These are phyloP conservation scores for Botrytis porri DNA, from an alignment of 2,329 filamentous ascomycete genomes.

Conservation along the genomic window DNA sequence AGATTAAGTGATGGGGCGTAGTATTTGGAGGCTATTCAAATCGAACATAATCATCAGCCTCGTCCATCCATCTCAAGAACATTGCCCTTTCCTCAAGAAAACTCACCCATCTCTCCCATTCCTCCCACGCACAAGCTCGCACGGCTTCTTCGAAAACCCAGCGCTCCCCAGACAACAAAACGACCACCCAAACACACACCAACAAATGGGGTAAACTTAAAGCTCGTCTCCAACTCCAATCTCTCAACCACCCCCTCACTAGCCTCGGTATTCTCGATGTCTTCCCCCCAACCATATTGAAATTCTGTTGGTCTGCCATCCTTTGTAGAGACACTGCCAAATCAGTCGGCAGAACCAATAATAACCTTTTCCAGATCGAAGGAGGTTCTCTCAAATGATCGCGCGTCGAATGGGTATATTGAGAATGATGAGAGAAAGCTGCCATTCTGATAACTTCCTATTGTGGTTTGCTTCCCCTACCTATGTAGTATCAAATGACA, in stretches of 20 bases:
- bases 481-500: not conserved
- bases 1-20: conserved; percentile 70
- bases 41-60: conserved; percentile 25
- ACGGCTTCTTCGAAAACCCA: conserved; percentile 71
- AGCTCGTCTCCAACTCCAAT: conserved; percentile 50
- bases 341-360: conserved; percentile 28
- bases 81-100: not conserved
- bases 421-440: conserved; percentile 27
- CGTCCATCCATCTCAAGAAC: conserved; percentile 10
- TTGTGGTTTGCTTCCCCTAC: not conserved
- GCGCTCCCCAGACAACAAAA: conserved; percentile 82
- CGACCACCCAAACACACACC: conserved; percentile 69
- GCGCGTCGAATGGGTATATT: conserved; percentile 27
- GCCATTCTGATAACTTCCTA: conserved; percentile 25
- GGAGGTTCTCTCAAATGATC: conserved; percentile 33
- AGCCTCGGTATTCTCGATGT: conserved; percentile 22
- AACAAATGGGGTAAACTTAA: conserved; percentile 65
- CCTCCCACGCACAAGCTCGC: conserved; percentile 72
- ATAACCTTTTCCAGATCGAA: conserved; percentile 31
- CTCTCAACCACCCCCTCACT: conserved; percentile 35
- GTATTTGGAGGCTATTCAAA: conserved; percentile 65
- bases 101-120: conserved; percentile 90
- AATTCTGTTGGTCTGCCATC: conserved; percentile 27
- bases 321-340: conserved; percentile 30
- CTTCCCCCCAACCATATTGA: conserved; percentile 23